Conservation (phyloP, 768 basidiomycete species). For the Pleurotus platypus region DNA sequence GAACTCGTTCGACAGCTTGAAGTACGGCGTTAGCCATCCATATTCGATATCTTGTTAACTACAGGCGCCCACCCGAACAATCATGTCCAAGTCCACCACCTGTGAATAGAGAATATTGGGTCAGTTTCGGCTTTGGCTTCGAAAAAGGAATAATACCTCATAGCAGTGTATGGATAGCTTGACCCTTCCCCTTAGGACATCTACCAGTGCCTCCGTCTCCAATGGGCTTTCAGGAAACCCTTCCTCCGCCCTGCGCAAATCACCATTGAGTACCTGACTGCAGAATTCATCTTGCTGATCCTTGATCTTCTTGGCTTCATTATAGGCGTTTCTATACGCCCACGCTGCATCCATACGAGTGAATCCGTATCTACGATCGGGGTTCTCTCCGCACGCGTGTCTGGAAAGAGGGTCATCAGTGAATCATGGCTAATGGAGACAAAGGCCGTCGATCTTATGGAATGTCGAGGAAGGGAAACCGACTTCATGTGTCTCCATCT, state of each 20-base stretch:
- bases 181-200: constrained; percentile 69
- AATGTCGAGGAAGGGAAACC: constrained; percentile 9
- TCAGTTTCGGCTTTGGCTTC: too few species aligned
- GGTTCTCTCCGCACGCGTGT: constrained; percentile 74
- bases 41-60: background rate
- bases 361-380: constrained; percentile 37
- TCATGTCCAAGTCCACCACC: constrained; percentile 66
- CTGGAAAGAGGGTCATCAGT: constrained; percentile 22
- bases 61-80: constrained; percentile 50
- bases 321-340: constrained; percentile 71
- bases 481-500: constrained; percentile 80
- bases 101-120: constrained; percentile 16
- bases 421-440: background rate
- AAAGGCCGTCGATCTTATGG: background rate
- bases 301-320: constrained; percentile 62
- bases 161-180: constrained; percentile 51
- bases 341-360: constrained; percentile 63
- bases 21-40: background rate
- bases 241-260: constrained; percentile 24
- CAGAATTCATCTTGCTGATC: constrained; percentile 70
- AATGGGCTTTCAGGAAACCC: constrained; percentile 60
- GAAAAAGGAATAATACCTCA: constrained; percentile 23
- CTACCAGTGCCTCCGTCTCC: constrained; percentile 69
- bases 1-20: constrained; percentile 75
- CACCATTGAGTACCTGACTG: constrained; percentile 41